These are phyloP conservation scores for Xylaria sp. DNA, from an alignment of 2,329 filamentous ascomycete species.

Conservation along the genomic window DNA sequence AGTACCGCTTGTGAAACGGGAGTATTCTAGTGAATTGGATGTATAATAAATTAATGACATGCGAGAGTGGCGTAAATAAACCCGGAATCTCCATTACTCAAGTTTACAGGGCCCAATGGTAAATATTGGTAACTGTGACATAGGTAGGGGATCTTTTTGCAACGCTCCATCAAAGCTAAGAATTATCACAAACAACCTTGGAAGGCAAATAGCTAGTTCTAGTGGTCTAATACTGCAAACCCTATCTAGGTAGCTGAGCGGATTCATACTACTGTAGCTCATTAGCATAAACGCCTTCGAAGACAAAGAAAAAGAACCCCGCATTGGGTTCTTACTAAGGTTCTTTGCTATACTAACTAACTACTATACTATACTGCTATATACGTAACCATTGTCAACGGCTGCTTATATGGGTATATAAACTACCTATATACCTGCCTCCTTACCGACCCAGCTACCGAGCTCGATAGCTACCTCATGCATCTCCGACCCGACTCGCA, in stretches of 20 bases:
- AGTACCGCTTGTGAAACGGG: background rate
- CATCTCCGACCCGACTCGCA: conserved; percentile 6
- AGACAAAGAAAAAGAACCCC: conserved; percentile 20
- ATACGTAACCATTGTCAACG: background rate
- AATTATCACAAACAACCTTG: no score
- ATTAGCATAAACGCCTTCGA: background rate
- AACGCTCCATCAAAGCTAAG: no score
- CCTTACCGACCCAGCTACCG: no score
- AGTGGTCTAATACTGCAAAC: no score
- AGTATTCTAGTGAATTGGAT: background rate
- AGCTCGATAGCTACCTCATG: conserved; percentile 9
- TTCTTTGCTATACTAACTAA: background rate
- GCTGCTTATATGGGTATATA: background rate
- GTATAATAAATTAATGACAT: background rate
- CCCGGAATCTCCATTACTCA: background rate
- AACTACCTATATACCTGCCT: background rate
- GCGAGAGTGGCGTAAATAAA: background rate
- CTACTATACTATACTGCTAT: no score
- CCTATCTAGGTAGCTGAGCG: no score
- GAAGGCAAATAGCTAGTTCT: no score
- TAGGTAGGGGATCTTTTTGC: no score
- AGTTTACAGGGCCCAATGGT: background rate
- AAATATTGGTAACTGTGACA: background rate
- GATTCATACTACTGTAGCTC: no score
- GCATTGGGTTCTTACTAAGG: conserved; percentile 17